Conservation (phyloP, 345 rosid genomes). For the Angophora floribunda region DNA sequence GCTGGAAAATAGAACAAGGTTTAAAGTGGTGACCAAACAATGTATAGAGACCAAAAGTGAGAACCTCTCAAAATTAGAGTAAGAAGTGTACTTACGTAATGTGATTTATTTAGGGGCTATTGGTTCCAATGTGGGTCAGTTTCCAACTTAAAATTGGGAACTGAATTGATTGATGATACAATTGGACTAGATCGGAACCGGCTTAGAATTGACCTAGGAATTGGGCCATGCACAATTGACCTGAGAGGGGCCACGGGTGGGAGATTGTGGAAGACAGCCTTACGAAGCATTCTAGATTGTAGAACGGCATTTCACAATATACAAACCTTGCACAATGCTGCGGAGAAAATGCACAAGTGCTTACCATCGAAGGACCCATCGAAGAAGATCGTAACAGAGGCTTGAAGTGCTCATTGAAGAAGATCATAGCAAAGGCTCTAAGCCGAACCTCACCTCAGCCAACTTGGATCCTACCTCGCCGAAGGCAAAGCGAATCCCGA, state of each 20-base stretch:
- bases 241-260: background rate
- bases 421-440: background rate
- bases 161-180: background rate
- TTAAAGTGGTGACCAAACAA: background rate
- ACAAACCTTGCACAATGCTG: background rate
- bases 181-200: background rate
- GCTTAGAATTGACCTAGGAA: background rate
- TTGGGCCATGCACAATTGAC: background rate
- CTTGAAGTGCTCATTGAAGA: background rate
- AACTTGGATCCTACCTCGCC: slow-evolving; percentile 17
- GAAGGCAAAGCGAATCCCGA: slow-evolving; percentile 35
- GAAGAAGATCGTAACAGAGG: background rate
- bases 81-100: background rate
- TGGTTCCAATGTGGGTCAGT: background rate
- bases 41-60: background rate
- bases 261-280: background rate
- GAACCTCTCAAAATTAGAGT: background rate
- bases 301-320: background rate
- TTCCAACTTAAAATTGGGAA: background rate
- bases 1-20: background rate
- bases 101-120: background rate
- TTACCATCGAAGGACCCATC: background rate
- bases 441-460: background rate
- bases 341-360: background rate
- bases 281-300: background rate